Conservation (phyloP, 331 rosid species). For the Acacia concinna region DNA sequence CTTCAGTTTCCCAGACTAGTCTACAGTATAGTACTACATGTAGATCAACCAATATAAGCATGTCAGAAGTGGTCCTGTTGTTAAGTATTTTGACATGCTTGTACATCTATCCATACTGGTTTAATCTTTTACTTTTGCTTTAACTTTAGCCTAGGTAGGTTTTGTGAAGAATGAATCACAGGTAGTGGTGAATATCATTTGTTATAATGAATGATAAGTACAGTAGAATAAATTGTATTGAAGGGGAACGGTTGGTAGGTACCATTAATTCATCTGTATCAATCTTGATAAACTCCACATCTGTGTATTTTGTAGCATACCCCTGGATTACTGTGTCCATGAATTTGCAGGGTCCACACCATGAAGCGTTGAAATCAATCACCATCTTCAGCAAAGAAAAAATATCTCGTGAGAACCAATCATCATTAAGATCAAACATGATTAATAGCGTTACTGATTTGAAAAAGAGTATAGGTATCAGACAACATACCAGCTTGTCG, state of each 20-base stretch:
- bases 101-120: not conserved
- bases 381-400: conserved; percentile 55
- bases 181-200: not conserved
- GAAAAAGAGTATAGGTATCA: not conserved
- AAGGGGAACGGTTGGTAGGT: not conserved
- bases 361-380: conserved; percentile 73
- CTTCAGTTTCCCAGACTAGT: not conserved
- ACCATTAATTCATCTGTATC: conserved; percentile 14
- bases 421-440: not conserved
- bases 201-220: not conserved
- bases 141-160: not conserved
- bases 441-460: not conserved
- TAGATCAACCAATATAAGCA: not conserved
- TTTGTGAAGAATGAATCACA: not conserved
- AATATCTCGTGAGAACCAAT: not conserved
- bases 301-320: conserved; percentile 53
- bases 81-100: not conserved
- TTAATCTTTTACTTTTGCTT: not conserved
- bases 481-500: conserved; percentile 65
- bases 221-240: not conserved
- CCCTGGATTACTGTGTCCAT: conserved; percentile 64
- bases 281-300: conserved; percentile 64
- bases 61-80: not conserved
- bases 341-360: conserved; percentile 81
- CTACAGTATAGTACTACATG: not conserved